These are phyloP conservation scores for Austroboletus olivaceoglutinosus DNA, from an alignment of 1,284 basidiomycete species.

Conservation along the genomic window DNA sequence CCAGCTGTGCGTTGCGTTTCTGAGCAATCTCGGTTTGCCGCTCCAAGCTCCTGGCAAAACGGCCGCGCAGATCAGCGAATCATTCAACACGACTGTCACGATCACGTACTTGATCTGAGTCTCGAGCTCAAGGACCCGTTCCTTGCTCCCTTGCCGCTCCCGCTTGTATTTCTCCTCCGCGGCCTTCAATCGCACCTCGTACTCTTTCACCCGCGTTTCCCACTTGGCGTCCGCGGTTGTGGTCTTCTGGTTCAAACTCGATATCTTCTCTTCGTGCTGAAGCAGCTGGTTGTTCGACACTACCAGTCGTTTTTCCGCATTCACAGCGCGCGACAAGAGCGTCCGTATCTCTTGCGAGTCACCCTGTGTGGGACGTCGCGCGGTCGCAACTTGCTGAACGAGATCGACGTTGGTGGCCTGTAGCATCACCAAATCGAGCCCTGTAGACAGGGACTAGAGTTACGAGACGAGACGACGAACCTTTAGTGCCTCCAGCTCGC, in stretches of 20 bases:
- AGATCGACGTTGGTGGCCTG: constrained; percentile 78
- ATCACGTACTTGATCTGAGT: constrained; percentile 59
- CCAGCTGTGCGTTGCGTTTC: constrained; percentile 64
- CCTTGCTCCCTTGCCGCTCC: constrained; percentile 93
- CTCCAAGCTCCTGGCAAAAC: constrained; percentile 56
- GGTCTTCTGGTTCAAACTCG: constrained; percentile 68
- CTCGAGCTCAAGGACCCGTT: constrained; percentile 71
- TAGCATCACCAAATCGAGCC: neutral
- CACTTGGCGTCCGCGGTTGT: constrained; percentile 77
- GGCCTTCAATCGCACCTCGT: constrained; percentile 77
- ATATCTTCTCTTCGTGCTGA: constrained; percentile 80
- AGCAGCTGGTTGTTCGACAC: constrained; percentile 82
- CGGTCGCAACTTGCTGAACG: constrained; percentile 64
- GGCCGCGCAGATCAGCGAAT: constrained; percentile 6
- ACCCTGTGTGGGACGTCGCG: constrained; percentile 62
- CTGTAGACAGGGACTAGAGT: neutral
- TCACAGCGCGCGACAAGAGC: constrained; percentile 68
- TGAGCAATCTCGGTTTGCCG: constrained; percentile 69
- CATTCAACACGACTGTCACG: constrained; percentile 22
- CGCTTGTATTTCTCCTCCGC: constrained; percentile 95
- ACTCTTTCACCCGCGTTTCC: constrained; percentile 91
- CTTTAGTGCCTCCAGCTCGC: constrained; percentile 85
- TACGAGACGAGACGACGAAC: constrained; percentile 37
- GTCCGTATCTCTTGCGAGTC: constrained; percentile 74
- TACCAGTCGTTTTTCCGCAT: constrained; percentile 79